phyloP scores from a whole-genome alignment of 768 basidiomycete genomes.

The Phaffia tasmanica region DNA sequence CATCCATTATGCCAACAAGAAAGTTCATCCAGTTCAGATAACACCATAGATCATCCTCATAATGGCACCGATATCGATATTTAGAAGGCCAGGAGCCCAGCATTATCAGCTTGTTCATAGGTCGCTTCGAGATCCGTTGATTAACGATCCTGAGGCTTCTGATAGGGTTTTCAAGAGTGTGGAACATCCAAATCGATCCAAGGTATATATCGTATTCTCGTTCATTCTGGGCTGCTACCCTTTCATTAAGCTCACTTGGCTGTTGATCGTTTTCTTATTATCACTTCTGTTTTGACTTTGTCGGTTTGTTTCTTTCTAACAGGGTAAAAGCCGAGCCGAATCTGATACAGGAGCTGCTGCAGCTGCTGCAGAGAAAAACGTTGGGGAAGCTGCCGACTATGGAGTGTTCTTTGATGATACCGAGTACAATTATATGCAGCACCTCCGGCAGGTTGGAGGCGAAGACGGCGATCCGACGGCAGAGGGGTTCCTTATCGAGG shows the following conservation, averaged over 20 bases:
- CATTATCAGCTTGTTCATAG: constrained; percentile 97
- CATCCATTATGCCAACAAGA: too few relatives aligned
- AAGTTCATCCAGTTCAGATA: too few relatives aligned
- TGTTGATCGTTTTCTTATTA: not conserved
- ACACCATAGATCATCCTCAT: too few relatives aligned
- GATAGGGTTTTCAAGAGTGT: constrained; percentile 81
- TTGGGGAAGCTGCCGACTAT: constrained; percentile 79
- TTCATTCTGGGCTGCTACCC: not conserved
- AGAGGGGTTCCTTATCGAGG: constrained; percentile 69
- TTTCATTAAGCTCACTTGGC: not conserved
- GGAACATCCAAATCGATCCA: constrained; percentile 51
- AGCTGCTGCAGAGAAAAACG: constrained; percentile 45
- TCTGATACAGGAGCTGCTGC: constrained; percentile 51
- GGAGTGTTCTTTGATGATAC: constrained; percentile 92
- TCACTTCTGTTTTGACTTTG: too few relatives aligned
- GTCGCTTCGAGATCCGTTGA: constrained; percentile 88
- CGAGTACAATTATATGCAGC: constrained; percentile 97
- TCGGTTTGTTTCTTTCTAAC: constrained; percentile 12
- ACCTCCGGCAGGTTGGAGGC: constrained; percentile 63
- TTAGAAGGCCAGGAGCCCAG: constrained; percentile 73
- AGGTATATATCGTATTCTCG: constrained; percentile 33
- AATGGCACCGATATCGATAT: constrained; percentile 48
- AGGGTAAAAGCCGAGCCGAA: constrained; percentile 75
- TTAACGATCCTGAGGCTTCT: constrained; percentile 81
- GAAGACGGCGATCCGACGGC: constrained; percentile 53